Evolutionary conservation across 2,329 filamentous ascomycete species (phyloP), one percentile per base, ranked within the genome.

Genomic region (Madurella mycetomatis): DNA sequence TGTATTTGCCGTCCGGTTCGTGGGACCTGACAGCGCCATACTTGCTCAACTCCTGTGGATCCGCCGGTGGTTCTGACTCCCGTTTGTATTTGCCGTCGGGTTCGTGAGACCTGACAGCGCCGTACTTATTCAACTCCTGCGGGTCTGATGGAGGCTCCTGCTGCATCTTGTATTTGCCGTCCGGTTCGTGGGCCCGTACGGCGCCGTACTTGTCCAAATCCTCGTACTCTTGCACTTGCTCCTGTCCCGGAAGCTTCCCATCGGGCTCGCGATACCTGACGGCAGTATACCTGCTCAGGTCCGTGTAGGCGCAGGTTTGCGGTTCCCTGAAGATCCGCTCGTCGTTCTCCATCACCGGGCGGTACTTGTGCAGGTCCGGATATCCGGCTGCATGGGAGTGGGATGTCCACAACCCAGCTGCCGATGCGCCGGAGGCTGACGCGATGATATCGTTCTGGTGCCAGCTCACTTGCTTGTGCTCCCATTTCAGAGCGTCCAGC

Each of bases 191-290:
- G 16, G 13, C 25, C 7, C 25, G 3, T 25, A 25, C 62, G 2
- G 65, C 54, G 2, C 42, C 59, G 48, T 76, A 75, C 40, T 71
- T 64, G 53, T 70, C 61, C 45, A 79, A 63, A 48, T 80, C 76
- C 2, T 75, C 66, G 52, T 76, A 73, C 49, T 47, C 17, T 16
- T 18, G 17, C 2, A 8, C 66, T 51, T 69, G 48, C 31, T 53
- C 47, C 25, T 49, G 12, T 5, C 17, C 39, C 12, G 40, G 5
- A 16, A 41, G 19, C 40, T 53, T 47, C 8, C 45, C 51, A 16
- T 73, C 67, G 1, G 61, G 63, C 49, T 69, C 62, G 1, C 62
- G 61, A 41, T 63, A 60, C 18, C 53, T 45, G 4, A 66, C 58
- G 4, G 62, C 60, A 1, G 43, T 60, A 51, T 75, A 75, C 7